Conservation (phyloP, 1,139 yeast genomes). For the Yamadazyma aaseri region DNA sequence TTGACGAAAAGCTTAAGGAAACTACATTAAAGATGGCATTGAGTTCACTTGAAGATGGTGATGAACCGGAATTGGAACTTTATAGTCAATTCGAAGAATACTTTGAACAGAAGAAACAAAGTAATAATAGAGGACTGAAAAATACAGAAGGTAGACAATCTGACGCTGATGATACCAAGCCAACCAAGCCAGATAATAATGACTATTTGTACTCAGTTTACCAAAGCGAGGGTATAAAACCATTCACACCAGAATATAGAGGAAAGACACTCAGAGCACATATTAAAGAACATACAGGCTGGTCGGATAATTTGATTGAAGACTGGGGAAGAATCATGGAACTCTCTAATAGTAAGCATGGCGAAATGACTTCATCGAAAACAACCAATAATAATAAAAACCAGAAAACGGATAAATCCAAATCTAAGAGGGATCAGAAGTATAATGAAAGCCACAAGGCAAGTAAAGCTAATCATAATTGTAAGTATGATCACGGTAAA, state of each 20-base stretch:
- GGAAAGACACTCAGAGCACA: slow-evolving; percentile 51
- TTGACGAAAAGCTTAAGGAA: slow-evolving; percentile 9
- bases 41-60: slow-evolving; percentile 8
- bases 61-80: slow-evolving; percentile 7
- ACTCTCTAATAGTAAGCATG: slow-evolving; percentile 2
- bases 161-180: slow-evolving; percentile 4
- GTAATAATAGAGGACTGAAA: too few species aligned
- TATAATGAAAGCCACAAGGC: slow-evolving; percentile 58
- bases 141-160: slow-evolving; percentile 2
- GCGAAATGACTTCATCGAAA: background rate
- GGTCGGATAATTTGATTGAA: slow-evolving; percentile 91
- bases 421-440: slow-evolving; percentile 4
- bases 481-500: slow-evolving; percentile 60
- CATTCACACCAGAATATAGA: slow-evolving; percentile 52
- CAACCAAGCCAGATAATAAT: slow-evolving; percentile 19
- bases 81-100: slow-evolving; percentile 8
- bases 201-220: slow-evolving; percentile 56
- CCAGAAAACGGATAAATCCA: slow-evolving; percentile 6
- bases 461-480: slow-evolving; percentile 58
- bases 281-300: slow-evolving; percentile 51
- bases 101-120: slow-evolving; percentile 5
- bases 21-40: slow-evolving; percentile 9
- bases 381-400: background rate
- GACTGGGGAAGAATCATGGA: slow-evolving; percentile 85
- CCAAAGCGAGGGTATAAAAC: slow-evolving; percentile 46